Evolutionary conservation across 495 filamentous ascomycete species (phyloP), one percentile per base, ranked within the genome.

Genomic region (Aspergillus sparsus): DNA sequence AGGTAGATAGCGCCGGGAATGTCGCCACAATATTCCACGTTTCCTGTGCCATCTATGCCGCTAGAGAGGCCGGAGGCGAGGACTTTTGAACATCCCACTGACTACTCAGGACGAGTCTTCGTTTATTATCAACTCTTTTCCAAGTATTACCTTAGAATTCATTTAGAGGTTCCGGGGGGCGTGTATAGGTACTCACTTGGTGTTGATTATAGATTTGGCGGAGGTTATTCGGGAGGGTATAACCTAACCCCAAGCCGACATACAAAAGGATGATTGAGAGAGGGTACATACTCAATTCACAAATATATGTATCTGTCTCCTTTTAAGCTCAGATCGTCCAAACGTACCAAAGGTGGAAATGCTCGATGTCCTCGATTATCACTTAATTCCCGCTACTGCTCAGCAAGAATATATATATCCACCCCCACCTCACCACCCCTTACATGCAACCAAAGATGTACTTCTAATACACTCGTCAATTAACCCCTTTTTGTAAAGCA

Each of bases 1-100:
- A 75, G 59, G 61, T 59, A 77, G 49, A 77, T 69, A n/a, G 59
- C 68, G 7, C 64, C 61, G 33, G 52, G 21, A 37, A 71, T 68
- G 52, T 72, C 68, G 11, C 65, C 65, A 57, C 72, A 74, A 54
- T 77, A 75, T 2, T 45, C 58, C 5, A 67, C 64, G 10, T 39
- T 49, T 9, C n/a, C n/a, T n/a, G 53, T 41, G 27, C 60, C 57
- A n/a, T 34, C 55, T 15, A 50, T 61, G 11, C 65, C 68, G 47
- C 70, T 67, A 13, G 49, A 61, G 57, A 72, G 73, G 13, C 72
- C 71, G 3, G 55, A 50, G 12, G 63, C 60, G 44, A 74, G 61
- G 15, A 52, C 46, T 16, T 69, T 67, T 34, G 58, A 53, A 55
- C 71, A 73, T 50, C 58, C 49, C 11, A 60, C 62, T 16, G 59